Percentiles rank a stretch among this genome's conserved stretches.
Conservation (phyloP, 257 asterid genomes). For the Salvia miltiorrhiza region DNA sequence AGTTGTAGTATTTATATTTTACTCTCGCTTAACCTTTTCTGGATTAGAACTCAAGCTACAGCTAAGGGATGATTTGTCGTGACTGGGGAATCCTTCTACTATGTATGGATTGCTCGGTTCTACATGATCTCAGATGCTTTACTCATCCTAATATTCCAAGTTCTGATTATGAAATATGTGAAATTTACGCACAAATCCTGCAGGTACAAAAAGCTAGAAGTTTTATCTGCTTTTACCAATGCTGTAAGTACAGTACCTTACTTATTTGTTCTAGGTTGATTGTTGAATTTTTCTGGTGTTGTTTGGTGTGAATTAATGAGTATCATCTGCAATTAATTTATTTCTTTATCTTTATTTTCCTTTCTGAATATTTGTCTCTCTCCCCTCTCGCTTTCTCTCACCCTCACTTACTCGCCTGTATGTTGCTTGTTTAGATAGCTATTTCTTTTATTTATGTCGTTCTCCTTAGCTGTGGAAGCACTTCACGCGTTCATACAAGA, state of each 20-base stretch:
- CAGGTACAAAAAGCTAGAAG: slow-evolving; percentile 74
- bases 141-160: neutral
- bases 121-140: neutral
- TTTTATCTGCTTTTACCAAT: slow-evolving; percentile 87
- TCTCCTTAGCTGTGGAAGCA: slow-evolving; percentile 97
- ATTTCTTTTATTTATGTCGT: slow-evolving; percentile 92
- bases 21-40: slow-evolving; percentile 2
- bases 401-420: slow-evolving; percentile 19
- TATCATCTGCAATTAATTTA: neutral
- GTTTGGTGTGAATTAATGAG: neutral
- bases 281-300: neutral
- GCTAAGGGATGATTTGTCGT: neutral
- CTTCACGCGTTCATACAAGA: slow-evolving; percentile 96
- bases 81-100: neutral
- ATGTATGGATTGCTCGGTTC: neutral
- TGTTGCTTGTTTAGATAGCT: slow-evolving; percentile 90
- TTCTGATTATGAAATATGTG: neutral
- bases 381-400: slow-evolving; percentile 8
- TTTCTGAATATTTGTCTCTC: neutral
- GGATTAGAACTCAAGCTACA: neutral
- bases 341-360: neutral
- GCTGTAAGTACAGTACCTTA: slow-evolving; percentile 80
- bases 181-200: neutral
- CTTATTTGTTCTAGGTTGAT: neutral
- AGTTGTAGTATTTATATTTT: neutral